A percentile compares a stretch with the other conserved stretches of the same genome.
Evolutionary conservation across 2,329 filamentous ascomycete species (phyloP).

Genomic region (Nannizziopsis barbatae): DNA sequence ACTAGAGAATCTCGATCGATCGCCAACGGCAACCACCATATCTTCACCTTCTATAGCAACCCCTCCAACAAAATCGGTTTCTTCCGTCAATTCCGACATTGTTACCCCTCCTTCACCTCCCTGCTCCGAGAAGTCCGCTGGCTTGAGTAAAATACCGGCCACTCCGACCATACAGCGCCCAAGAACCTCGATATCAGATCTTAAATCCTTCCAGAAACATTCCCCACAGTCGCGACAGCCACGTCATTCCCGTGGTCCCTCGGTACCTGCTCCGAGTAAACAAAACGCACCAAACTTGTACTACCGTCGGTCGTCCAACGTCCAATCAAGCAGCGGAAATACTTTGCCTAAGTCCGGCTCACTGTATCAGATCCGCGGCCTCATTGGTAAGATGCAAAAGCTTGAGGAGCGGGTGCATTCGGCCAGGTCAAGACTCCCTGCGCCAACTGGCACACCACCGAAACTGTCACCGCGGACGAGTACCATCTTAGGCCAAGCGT

Average conservation of each 20-base stretch:
- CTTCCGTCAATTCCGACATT: conserved; percentile 51
- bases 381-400: conserved; percentile 95
- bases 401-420: conserved; percentile 88
- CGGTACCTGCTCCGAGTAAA: conserved; percentile 43
- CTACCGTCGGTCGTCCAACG: conserved; percentile 22
- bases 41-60: conserved; percentile 86
- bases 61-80: conserved; percentile 61
- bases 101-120: conserved; percentile 87
- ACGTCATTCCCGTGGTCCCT: conserved; percentile 47
- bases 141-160: conserved; percentile 45
- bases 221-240: conserved; percentile 35
- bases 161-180: conserved; percentile 39
- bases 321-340: conserved; percentile 16
- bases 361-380: conserved; percentile 79
- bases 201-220: conserved; percentile 44
- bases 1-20: conserved; percentile 47
- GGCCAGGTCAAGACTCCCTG: conserved; percentile 81
- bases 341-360: conserved; percentile 44
- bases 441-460: conserved; percentile 65
- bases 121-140: conserved; percentile 71
- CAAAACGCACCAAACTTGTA: conserved; percentile 37
- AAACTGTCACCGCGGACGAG: conserved; percentile 61
- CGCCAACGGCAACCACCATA: conserved; percentile 60
- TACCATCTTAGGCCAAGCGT: conserved; percentile 38
- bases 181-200: conserved; percentile 38